Conservation (phyloP, 2,329 filamentous ascomycete genomes). For the Epichloe scottii region DNA sequence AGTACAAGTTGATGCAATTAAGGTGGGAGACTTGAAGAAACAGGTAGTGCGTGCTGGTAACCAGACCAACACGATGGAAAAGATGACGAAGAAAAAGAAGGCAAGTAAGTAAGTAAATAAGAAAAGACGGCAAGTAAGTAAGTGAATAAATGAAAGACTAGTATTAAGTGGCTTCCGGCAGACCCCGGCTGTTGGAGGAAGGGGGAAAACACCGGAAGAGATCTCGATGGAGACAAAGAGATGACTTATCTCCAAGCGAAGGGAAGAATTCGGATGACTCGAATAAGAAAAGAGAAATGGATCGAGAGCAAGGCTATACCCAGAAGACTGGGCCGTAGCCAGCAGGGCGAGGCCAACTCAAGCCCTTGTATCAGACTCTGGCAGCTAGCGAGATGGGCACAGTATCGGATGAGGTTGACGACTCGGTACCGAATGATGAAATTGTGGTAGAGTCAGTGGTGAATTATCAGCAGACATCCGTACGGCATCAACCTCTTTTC, state of each 20-base stretch:
- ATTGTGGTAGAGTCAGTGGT: conserved; percentile 16
- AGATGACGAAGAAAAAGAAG: conserved; percentile 19
- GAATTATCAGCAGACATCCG: conserved; percentile 36
- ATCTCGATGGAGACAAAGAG: conserved; percentile 8
- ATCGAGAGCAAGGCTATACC: conserved; percentile 4
- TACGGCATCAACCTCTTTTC: conserved; percentile 31
- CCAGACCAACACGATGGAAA: conserved; percentile 36
- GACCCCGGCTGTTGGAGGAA: conserved; percentile 5
- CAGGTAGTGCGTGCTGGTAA: conserved; percentile 28
- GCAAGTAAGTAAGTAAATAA: conserved; percentile 19
- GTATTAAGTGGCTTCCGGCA: conserved; percentile 10
- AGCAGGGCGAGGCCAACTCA: conserved; percentile 5
- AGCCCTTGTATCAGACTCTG: conserved; percentile 9
- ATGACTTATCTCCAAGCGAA: conserved; percentile 4
- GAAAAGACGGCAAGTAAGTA: conserved; percentile 24
- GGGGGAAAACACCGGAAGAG: conserved; percentile 6
- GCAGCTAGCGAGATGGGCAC: neutral
- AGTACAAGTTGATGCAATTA: neutral
- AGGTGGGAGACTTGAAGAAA: neutral
- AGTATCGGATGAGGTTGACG: conserved; percentile 22
- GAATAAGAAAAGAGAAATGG: conserved; percentile 4
- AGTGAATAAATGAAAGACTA: conserved; percentile 28
- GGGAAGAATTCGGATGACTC: conserved; percentile 8
- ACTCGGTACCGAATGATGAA: conserved; percentile 19
- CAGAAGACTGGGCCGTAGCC: conserved; percentile 9